These are phyloP conservation scores for Actinidia chinensis DNA, from an alignment of 179 eudicot species.

Conservation along the genomic window DNA sequence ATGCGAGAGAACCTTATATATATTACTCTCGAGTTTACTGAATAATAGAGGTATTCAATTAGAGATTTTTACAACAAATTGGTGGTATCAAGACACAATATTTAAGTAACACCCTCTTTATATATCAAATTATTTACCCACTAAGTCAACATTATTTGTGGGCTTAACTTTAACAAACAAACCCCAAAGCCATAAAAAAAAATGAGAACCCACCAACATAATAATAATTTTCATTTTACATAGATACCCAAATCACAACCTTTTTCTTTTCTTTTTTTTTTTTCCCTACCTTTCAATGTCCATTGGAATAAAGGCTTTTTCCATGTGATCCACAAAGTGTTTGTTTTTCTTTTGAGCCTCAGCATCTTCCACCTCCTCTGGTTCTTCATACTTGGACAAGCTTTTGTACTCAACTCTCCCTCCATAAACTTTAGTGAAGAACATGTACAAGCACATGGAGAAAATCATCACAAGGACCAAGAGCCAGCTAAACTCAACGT, in stretches of 20 bases:
- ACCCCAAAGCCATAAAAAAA: too few species aligned
- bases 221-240: too few species aligned
- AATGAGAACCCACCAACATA: too few species aligned
- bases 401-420: neutral
- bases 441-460: slow-evolving; percentile 40
- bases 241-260: neutral
- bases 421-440: slow-evolving; percentile 17
- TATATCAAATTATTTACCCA: too few species aligned
- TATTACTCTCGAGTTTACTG: too few species aligned
- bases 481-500: slow-evolving; percentile 66
- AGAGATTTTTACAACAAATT: too few species aligned
- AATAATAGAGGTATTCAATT: too few species aligned
- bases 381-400: neutral
- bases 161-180: too few species aligned
- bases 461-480: slow-evolving; percentile 40
- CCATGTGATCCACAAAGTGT: slow-evolving; percentile 16
- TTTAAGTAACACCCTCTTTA: too few species aligned
- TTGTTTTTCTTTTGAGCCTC: slow-evolving; percentile 50
- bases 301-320: slow-evolving; percentile 28
- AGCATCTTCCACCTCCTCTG: slow-evolving; percentile 1
- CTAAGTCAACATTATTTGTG: too few species aligned
- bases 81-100: too few species aligned
- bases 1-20: too few species aligned
- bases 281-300: slow-evolving; percentile 52
- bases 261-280: neutral